Base-by-base conservation (phyloP, 805 yeast species). In the Kodamaea lidongshanica region DNA sequence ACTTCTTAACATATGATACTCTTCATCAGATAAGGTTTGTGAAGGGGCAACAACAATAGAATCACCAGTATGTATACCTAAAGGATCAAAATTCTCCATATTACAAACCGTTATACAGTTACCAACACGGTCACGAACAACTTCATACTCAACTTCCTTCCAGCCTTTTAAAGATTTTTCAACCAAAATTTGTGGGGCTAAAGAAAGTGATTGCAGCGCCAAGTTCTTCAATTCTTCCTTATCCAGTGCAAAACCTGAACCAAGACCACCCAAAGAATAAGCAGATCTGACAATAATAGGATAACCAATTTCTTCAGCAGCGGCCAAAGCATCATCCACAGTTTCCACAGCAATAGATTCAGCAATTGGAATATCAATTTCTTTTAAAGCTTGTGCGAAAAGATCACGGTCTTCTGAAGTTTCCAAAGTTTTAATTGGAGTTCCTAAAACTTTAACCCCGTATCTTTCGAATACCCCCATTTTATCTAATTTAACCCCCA, bases 101-200 rank as follows among this genome's bases (percentile, higher is more conserved):
- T 89, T 89, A 72, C 98, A 89, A 32, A 89, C 98, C 25, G 98
- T 89, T 56, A 89, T 89, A 73, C 98, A 89, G 74, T 89, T 89
- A 45, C 81, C 96, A 34, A 82, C 92, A 42, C 92, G 74, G 67
- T 89, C 98, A 56, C 98, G 81, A 34, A 89, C 97, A 42, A 89
- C 98, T 68, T 89, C 98, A 59, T 89, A 89, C 65, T 89, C 98
- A 40, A 89, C 94, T 64, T 89, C 98, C 61, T 89, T 89, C 98
- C 98, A 89, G 42, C 98, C 98, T 69, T 88, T 89, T 65, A 89
- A 70, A 5, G 97, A 89, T 70, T 83, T 88, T 65, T 89, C 98
- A 40, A 89, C 97, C 46, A 89, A 67, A 45, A 89, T 87, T 69
- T 89, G 98, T 30, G 96, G 96, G 12, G 97, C 77, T 40, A 88